Conservation (phyloP, 208 protist genomes). For the Acanthamoeba lenticulata region DNA sequence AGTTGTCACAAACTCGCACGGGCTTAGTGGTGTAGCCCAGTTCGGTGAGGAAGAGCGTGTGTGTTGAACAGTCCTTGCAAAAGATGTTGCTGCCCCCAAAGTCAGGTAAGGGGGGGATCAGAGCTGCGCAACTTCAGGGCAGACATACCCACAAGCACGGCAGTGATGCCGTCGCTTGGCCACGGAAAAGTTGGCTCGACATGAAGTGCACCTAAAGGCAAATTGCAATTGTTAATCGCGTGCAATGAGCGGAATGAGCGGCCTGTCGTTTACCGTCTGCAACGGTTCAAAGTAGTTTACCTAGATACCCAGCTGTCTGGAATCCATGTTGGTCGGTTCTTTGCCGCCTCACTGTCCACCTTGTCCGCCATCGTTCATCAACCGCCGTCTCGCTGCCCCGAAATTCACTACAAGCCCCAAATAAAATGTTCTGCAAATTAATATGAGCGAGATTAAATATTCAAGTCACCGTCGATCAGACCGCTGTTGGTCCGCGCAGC, state of each 20-base stretch:
- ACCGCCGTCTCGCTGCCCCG: no score
- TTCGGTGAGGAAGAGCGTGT: not conserved
- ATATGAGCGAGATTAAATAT: no score
- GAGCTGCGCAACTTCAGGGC: no score
- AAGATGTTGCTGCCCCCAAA: not conserved
- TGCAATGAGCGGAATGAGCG: no score
- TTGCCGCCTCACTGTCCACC: not conserved
- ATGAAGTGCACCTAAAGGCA: conserved; percentile 1
- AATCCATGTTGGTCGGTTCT: conserved; percentile 28
- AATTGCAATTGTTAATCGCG: not conserved
- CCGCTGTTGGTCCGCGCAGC: no score
- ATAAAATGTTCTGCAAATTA: no score
- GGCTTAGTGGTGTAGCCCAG: conserved; percentile 35
- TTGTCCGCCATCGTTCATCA: not conserved
- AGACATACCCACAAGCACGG: conserved; percentile 1
- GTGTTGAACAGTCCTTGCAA: conserved; percentile 46
- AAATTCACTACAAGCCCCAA: no score
- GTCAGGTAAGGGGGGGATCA: no score
- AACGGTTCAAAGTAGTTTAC: not conserved
- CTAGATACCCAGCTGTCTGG: conserved; percentile 36
- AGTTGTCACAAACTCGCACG: conserved; percentile 28
- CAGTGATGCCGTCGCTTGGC: conserved; percentile 21
- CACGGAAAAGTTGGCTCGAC: not conserved
- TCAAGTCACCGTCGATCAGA: no score
- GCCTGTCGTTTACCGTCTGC: not conserved